Base-by-base conservation (phyloP, 2,329 filamentous ascomycete species). In the Fusarium goolgardi region DNA sequence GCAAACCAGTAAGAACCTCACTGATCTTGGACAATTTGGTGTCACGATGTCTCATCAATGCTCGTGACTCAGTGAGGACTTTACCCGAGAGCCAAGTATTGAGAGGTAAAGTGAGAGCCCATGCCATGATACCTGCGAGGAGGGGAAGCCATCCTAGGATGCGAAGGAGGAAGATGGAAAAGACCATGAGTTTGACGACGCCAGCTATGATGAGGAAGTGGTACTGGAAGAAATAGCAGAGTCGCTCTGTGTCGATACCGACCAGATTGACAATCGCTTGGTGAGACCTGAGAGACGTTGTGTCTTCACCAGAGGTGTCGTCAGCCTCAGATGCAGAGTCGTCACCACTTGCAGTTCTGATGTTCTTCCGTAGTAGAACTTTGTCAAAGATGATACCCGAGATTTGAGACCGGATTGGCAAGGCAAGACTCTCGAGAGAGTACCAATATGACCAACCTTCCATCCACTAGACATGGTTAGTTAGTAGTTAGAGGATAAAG, bases 201-300 rank as follows among this genome's bases (percentile, higher is more conserved):
- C 50, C 37, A 2, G 50, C 20, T 53, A 87, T 81, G 71, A 93
- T 88, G 52, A 89, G 80, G 74, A 88, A 87, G 67, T 90, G 89
- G 74, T 85, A 90, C 6, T 86, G 81, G n/a, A 83, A 82, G 73
- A 93, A 92, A 53, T 92, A 87, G 0, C 89, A 82, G 35, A 94
- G 82, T 20, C 91, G 86, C 63, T 88, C 88, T 4, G 87, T 82
- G 75, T 95, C 91, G 16, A 94, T 87, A 21, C 90, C 91, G 37
- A 94, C 88, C 34, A 93, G 81, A 74, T 94, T 94, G 51, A 94
- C 88, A 6, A 90, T 91, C 53, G 85, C 88, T 77, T 94, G 91
- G 65, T 84, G 83, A 18, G 86, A 85, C 47, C 78, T 76, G 39
- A 76, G 68, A 4, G 73, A 73, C 8, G 62, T 52, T 3, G 18